Percentiles rank a stretch among this genome's conserved stretches.
Conservation (phyloP, 306 rosid genomes). For the Vigna mungo region DNA sequence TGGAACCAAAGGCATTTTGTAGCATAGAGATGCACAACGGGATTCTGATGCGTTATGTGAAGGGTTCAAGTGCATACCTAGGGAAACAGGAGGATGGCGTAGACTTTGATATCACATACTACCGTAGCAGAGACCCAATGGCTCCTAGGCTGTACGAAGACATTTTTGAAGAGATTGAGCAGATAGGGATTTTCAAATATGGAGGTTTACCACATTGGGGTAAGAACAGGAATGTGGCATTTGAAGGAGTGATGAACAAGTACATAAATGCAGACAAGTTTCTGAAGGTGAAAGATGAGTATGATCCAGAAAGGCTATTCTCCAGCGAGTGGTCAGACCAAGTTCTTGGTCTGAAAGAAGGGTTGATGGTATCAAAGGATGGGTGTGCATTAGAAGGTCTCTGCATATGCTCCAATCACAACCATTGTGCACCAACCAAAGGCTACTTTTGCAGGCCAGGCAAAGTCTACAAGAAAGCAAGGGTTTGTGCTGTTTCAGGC, state of each 20-base stretch:
- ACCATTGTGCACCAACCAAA: conserved; percentile 69
- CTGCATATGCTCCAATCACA: conserved; percentile 60
- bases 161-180: conserved; percentile 66
- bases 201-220: conserved; percentile 78
- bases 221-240: conserved; percentile 68
- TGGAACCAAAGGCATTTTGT: conserved; percentile 41
- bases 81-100: conserved; percentile 49
- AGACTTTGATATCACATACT: conserved; percentile 68
- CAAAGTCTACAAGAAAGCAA: conserved; percentile 59
- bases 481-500: conserved; percentile 50
- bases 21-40: conserved; percentile 43
- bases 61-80: conserved; percentile 47
- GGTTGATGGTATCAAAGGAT: conserved; percentile 46
- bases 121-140: conserved; percentile 64
- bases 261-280: conserved; percentile 48
- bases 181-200: conserved; percentile 61
- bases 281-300: conserved; percentile 52
- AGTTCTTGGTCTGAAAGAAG: conserved; percentile 57
- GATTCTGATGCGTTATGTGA: conserved; percentile 49
- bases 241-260: conserved; percentile 52
- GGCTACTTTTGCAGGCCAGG: conserved; percentile 68
- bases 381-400: conserved; percentile 79
- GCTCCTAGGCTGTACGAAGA: conserved; percentile 64
- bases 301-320: conserved; percentile 61
- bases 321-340: conserved; percentile 80